Evolutionary conservation across 768 basidiomycete genomes (phyloP).

Genomic region (Podaxis pistillaris): DNA sequence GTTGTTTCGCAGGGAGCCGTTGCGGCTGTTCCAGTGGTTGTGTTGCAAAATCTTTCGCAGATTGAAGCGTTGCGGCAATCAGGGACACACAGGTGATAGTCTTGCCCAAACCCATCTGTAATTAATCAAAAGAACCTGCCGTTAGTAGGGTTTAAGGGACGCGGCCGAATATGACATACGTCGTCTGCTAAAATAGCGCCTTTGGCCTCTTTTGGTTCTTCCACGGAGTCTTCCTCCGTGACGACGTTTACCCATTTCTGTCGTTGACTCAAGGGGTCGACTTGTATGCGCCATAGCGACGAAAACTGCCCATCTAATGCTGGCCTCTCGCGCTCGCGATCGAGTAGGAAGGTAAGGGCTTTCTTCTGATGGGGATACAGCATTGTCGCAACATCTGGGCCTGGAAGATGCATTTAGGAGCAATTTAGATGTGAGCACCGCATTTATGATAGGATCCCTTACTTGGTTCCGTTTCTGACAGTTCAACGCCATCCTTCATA

Average conservation of each 20-base stretch:
- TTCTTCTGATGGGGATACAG: conserved; percentile 99
- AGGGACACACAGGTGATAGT: conserved; percentile 95
- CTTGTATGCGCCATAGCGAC: conserved; percentile 67
- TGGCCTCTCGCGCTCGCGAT: conserved; percentile 72
- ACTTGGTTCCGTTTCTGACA: conserved; percentile 86
- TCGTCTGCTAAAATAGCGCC: conserved; percentile 96
- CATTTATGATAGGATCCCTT: conserved; percentile 26
- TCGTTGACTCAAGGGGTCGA: conserved; percentile 44
- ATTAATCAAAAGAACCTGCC: conserved; percentile 14
- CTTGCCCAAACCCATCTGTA: conserved; percentile 96
- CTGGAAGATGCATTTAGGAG: conserved; percentile 32
- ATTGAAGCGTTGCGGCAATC: conserved; percentile 78
- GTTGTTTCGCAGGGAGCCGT: conserved; percentile 31
- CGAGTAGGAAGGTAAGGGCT: conserved; percentile 91
- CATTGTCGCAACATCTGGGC: conserved; percentile 71
- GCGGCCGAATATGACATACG: conserved; percentile 46
- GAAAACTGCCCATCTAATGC: conserved; percentile 59
- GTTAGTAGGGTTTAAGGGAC: background rate
- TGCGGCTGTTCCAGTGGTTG: conserved; percentile 48
- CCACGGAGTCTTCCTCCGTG: conserved; percentile 71
- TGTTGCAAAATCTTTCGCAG: conserved; percentile 65
- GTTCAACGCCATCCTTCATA: conserved; percentile 82
- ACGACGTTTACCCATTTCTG: conserved; percentile 78
- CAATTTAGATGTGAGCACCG: background rate
- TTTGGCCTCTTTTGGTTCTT: conserved; percentile 71